Percentiles rank a stretch among this genome's conserved stretches.
Conservation (phyloP, 2,329 filamentous ascomycete genomes). For the Bipolaris cookei region DNA sequence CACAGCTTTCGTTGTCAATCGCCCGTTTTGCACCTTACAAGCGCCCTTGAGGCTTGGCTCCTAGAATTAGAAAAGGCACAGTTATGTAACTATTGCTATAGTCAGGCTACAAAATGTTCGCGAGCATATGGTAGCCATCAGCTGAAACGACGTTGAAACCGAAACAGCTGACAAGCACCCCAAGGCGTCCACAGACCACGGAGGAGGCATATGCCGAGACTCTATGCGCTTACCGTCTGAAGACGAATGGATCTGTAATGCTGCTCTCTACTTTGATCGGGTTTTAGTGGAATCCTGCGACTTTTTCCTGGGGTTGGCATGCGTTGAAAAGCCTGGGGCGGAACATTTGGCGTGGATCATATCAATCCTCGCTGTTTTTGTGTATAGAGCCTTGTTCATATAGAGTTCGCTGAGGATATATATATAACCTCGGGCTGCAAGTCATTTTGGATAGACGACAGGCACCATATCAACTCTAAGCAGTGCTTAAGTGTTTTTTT, state of each 20-base stretch:
- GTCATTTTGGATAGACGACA: neutral
- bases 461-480: neutral
- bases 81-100: constrained; percentile 1
- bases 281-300: constrained; percentile 5
- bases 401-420: constrained; percentile 13
- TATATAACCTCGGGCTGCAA: constrained; percentile 28
- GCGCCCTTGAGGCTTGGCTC: neutral
- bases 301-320: constrained; percentile 15
- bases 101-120: constrained; percentile 1
- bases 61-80: constrained; percentile 4
- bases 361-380: too few relatives aligned
- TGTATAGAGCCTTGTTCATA: neutral
- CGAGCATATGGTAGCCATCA: constrained; percentile 25
- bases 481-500: neutral
- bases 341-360: constrained; percentile 13
- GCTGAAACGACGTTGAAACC: constrained; percentile 35
- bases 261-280: constrained; percentile 15
- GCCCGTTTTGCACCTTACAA: neutral
- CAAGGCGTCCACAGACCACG: constrained; percentile 13
- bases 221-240: constrained; percentile 28
- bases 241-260: constrained; percentile 7
- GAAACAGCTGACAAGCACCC: constrained; percentile 29
- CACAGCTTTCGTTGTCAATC: neutral
- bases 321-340: constrained; percentile 22
- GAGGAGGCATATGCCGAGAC: constrained; percentile 8